These are phyloP conservation scores for Roridomyces roridus DNA, from an alignment of 768 basidiomycete species.

Conservation along the genomic window DNA sequence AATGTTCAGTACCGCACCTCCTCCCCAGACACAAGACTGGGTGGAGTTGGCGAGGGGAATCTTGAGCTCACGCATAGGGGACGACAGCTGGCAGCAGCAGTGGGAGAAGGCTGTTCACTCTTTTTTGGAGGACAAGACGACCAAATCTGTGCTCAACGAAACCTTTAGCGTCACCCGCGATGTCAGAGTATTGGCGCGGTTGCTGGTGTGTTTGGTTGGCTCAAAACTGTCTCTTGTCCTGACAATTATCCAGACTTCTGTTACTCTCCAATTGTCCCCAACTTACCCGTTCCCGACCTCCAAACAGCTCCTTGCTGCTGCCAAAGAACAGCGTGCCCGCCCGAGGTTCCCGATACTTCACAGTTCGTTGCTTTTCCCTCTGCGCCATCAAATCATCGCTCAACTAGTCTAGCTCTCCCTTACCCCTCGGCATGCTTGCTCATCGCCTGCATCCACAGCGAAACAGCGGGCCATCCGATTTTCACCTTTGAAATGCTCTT, in stretches of 20 bases:
- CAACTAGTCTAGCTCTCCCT: slow-evolving; percentile 57
- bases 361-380: slow-evolving; percentile 45
- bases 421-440: slow-evolving; percentile 85
- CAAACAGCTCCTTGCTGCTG: slow-evolving; percentile 47
- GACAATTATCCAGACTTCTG: slow-evolving; percentile 48
- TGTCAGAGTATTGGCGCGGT: slow-evolving; percentile 57
- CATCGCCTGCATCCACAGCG: slow-evolving; percentile 81
- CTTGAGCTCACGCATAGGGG: slow-evolving; percentile 44
- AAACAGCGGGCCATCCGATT: slow-evolving; percentile 74
- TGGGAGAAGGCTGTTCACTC: slow-evolving; percentile 67
- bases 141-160: slow-evolving; percentile 56
- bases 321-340: slow-evolving; percentile 62
- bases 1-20: slow-evolving; percentile 78
- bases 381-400: not conserved
- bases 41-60: slow-evolving; percentile 52
- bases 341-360: slow-evolving; percentile 56
- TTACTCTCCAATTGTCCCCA: slow-evolving; percentile 53
- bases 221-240: too few relatives aligned
- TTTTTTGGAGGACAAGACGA: slow-evolving; percentile 57
- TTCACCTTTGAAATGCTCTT: slow-evolving; percentile 94
- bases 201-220: slow-evolving; percentile 59
- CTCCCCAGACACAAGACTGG: slow-evolving; percentile 56
- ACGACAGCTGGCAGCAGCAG: slow-evolving; percentile 53
- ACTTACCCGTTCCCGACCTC: slow-evolving; percentile 59
- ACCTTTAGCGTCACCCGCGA: slow-evolving; percentile 69